These are phyloP conservation scores for Domatiomyces globalis DNA, from an alignment of 2,329 filamentous ascomycete genomes.

Conservation along the genomic window DNA sequence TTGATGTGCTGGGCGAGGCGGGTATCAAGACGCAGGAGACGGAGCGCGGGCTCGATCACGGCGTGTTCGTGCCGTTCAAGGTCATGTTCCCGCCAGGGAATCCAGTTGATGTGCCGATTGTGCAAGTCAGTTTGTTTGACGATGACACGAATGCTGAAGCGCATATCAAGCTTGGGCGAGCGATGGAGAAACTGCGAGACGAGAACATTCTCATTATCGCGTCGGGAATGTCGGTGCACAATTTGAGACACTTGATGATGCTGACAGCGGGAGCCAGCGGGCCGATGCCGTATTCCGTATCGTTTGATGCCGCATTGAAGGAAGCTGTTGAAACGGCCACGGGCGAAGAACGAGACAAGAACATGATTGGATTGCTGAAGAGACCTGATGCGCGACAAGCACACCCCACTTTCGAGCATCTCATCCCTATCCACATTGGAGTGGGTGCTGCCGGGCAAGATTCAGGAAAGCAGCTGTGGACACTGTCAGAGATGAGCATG, in stretches of 20 bases:
- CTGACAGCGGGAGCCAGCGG: constrained; percentile 25
- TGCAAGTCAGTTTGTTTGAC: constrained; percentile 52
- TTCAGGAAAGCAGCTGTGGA: constrained; percentile 34
- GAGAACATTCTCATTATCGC: constrained; percentile 54
- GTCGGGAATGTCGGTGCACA: constrained; percentile 64
- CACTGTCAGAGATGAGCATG: constrained; percentile 36
- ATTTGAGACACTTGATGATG: constrained; percentile 43
- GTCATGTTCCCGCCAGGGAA: constrained; percentile 45
- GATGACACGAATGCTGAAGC: constrained; percentile 45
- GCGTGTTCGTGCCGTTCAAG: constrained; percentile 58
- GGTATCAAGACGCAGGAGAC: constrained; percentile 47
- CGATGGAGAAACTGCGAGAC: constrained; percentile 51
- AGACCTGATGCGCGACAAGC: constrained; percentile 43
- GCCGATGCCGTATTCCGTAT: constrained; percentile 43
- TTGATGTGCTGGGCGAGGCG: constrained; percentile 39
- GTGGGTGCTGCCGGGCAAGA: constrained; percentile 42
- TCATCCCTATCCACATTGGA: constrained; percentile 45
- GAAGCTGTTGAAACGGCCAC: constrained; percentile 43
- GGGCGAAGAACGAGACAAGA: constrained; percentile 27
- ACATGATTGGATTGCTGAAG: constrained; percentile 33
- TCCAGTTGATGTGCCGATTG: constrained; percentile 51
- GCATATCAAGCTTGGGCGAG: constrained; percentile 55
- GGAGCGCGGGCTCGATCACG: constrained; percentile 57
- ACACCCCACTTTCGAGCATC: constrained; percentile 51
- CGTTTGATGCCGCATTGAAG: constrained; percentile 55